Conservation (phyloP, 2,329 filamentous ascomycete species). For the Arthrobotrys conoides region DNA sequence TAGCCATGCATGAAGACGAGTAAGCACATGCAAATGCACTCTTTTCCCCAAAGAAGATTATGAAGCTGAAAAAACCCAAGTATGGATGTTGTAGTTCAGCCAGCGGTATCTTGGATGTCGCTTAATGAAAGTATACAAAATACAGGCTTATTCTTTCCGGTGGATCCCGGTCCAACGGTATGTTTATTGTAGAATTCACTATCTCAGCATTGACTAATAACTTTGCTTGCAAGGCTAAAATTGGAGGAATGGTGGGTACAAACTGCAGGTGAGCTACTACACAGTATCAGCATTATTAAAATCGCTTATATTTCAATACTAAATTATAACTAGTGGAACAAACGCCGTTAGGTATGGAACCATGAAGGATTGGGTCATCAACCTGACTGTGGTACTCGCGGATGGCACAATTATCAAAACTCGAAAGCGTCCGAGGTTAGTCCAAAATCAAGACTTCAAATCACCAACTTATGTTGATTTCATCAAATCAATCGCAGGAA, state of each 20-base stretch:
- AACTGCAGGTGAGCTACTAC: conserved; percentile 70
- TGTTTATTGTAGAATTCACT: background rate
- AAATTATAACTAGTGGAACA: conserved; percentile 75
- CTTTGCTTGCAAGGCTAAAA: conserved; percentile 73
- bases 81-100: conserved; percentile 94
- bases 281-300: background rate
- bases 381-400: conserved; percentile 87
- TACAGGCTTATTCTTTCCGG: conserved; percentile 87
- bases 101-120: conserved; percentile 91
- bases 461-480: conserved; percentile 18
- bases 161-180: conserved; percentile 80
- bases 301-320: conserved; percentile 63
- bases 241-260: conserved; percentile 86
- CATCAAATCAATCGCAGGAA: conserved; percentile 71
- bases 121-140: conserved; percentile 82
- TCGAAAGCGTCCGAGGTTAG: conserved; percentile 77
- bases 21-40: conserved; percentile 32
- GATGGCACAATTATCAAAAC: conserved; percentile 94
- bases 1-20: conserved; percentile 84
- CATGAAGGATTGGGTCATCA: conserved; percentile 94
- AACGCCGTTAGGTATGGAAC: conserved; percentile 94
- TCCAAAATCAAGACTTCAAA: conserved; percentile 14
- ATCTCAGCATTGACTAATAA: conserved; percentile 1
- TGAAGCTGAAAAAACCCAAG: conserved; percentile 37
- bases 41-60: conserved; percentile 20